Evolutionary conservation across 331 rosid species (phyloP).

Genomic region (Malus hybrid): DNA sequence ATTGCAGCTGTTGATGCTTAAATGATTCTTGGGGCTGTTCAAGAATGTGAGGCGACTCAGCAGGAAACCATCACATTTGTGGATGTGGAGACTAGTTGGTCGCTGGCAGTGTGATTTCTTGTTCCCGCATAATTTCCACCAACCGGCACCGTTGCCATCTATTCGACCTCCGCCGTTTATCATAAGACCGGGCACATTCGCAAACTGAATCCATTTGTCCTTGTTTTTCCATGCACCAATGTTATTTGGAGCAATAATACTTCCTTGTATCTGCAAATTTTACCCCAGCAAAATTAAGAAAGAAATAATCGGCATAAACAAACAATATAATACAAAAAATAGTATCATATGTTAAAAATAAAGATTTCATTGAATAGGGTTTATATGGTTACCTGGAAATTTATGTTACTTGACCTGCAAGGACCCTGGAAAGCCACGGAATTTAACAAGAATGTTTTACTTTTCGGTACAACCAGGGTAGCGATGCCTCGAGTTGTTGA

Average conservation of each 20-base stretch:
- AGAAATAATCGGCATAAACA: background rate
- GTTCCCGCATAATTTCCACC: slow-evolving; percentile 37
- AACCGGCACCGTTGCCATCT: slow-evolving; percentile 45
- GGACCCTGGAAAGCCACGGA: slow-evolving; percentile 41
- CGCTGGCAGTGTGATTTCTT: background rate
- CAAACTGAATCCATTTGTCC: slow-evolving; percentile 22
- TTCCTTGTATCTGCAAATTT: slow-evolving; percentile 33
- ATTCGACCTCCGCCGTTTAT: slow-evolving; percentile 39
- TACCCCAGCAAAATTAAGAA: no score
- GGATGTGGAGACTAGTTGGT: slow-evolving; percentile 18
- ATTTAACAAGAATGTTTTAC: slow-evolving; percentile 30
- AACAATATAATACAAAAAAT: no score
- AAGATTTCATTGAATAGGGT: no score
- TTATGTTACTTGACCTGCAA: slow-evolving; percentile 26
- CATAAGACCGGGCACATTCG: slow-evolving; percentile 19
- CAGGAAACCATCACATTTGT: background rate
- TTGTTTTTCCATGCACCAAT: slow-evolving; percentile 16
- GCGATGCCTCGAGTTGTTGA: slow-evolving; percentile 21
- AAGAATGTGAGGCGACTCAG: background rate
- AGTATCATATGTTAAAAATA: background rate
- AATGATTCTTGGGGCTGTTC: slow-evolving; percentile 13
- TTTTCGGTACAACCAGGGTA: slow-evolving; percentile 25
- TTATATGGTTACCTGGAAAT: slow-evolving; percentile 18
- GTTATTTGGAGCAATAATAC: slow-evolving; percentile 22
- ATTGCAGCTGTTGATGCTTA: background rate